Percentiles rank a stretch among this genome's conserved stretches.
These are phyloP conservation scores for Dactylellina leptospora DNA, from an alignment of 2,329 filamentous ascomycete genomes.

Conservation along the genomic window DNA sequence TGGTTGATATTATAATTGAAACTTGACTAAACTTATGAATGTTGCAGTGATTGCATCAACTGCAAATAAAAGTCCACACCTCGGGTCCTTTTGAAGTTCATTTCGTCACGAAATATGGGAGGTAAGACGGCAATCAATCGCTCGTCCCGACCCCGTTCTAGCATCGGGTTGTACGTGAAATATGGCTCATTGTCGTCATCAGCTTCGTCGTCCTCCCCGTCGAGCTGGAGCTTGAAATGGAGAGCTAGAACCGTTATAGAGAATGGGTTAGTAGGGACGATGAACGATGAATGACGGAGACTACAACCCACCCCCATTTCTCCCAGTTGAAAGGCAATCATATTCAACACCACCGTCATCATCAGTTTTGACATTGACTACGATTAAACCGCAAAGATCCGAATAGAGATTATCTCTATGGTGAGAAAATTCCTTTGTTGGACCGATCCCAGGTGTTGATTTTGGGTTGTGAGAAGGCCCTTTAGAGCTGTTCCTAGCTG, in stretches of 20 bases:
- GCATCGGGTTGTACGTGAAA: conserved; percentile 50
- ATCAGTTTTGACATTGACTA: conserved; percentile 44
- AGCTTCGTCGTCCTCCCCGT: conserved; percentile 30
- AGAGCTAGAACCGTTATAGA: too few relatives aligned
- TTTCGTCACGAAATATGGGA: conserved; percentile 46
- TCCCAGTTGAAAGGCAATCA: conserved; percentile 50
- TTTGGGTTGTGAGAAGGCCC: conserved; percentile 22
- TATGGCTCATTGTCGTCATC: conserved; percentile 42
- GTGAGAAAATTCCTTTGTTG: conserved; percentile 43
- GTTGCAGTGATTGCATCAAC: conserved; percentile 47
- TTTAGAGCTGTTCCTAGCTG: conserved; percentile 40
- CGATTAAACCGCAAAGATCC: conserved; percentile 48
- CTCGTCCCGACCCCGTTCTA: conserved; percentile 45
- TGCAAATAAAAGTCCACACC: conserved; percentile 50
- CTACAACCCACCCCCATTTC: conserved; percentile 36
- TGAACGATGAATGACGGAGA: neutral
- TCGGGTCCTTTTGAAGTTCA: conserved; percentile 51
- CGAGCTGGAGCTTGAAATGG: conserved; percentile 50
- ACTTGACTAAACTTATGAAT: too few relatives aligned
- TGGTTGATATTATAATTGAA: neutral
- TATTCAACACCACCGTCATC: conserved; percentile 51
- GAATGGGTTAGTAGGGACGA: neutral
- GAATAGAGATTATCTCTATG: conserved; percentile 48
- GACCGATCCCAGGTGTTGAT: neutral
- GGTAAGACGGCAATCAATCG: conserved; percentile 37